Evolutionary conservation across 805 yeast genomes (phyloP), one percentile per base, ranked within the genome.

Genomic region (Candida jianshihensis): DNA sequence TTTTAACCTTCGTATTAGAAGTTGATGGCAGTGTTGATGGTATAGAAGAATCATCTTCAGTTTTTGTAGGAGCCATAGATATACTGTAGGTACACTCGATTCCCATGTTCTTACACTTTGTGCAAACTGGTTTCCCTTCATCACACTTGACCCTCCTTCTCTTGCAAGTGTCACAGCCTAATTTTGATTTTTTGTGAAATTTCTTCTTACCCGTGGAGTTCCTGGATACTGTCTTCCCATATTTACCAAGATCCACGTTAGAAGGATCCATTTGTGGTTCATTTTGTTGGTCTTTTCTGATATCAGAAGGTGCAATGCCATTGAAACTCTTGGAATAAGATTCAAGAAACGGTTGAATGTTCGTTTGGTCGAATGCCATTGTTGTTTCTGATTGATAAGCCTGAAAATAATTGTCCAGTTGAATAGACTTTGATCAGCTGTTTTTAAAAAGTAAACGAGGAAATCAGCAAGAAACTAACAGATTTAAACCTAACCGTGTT

Each of bases 131-230:
- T 41, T 78, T 81, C 1, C 65, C 64, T 57, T 90, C 97, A 56
- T 89, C 97, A 66, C 97, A 89, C 56, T 89, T 89, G 28, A 90
- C 96, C 35, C 97, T 67, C 49, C 97, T 72, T 44, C 75, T 72
- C 54, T 89, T 89, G 61, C 97, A 89, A 3, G 94, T 84, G 27
- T 78, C 73, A 61, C 97, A 89, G 0, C 97, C 97, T 38, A 76
- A 74, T 39, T 95, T 73, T 25, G 95, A 83, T 59, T 90, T 90
- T 41, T 79, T 83, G 56, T 90, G 97, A 51, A 81, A 90, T 51
- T 85, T 82, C 31, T 97, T 70, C 60, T 87, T 89, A 6, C 83
- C 86, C 0, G 78, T 73, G 1, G 82, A 63, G 1, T 63, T 58
- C 39, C 51, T 60, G 32, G 62, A 59, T 7, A 60, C 68, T 28